Base-by-base conservation (phyloP, 1,284 basidiomycete genomes). In the Ganoderma lingzhi region DNA sequence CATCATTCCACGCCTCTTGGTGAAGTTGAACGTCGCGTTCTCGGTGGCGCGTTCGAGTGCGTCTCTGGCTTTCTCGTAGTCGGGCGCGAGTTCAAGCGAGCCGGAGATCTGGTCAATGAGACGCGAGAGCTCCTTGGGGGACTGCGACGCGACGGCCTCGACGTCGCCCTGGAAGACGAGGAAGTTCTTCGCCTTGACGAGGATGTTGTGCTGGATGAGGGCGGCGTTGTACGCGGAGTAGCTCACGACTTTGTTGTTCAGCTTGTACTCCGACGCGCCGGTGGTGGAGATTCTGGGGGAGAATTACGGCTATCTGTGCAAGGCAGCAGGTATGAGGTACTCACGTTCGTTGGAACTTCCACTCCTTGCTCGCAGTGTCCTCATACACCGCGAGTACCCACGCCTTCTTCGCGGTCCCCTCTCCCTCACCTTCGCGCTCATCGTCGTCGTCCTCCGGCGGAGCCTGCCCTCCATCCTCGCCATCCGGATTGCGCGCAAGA, bases 111-210 rank as follows among this genome's bases (percentile, higher is more conserved):
- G 96, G 76, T 99, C 98, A 63, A 99, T 94, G 58, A 99, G 90
- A 45, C 90, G 88, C 1, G 96, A 90, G 30, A 99, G 89, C 74
- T 98, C 96, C 74, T 92, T 93, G 10, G 97, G 90, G 1, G 95
- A 96, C 78, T 99, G 98, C 9, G 95, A 96, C 0, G 98, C 98
- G 60, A 99, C 95, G 2, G 96, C 95, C 82, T 99, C 98, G 48
- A 99, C 98, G 79, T 99, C 98, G 66, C 98, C 98, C 81, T 98
- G 96, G 83, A 99, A 99, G n/a, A 99, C 98, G 66, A 99, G 91
- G 78, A 99, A 99, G 84, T 99, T 99, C 84, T 98, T 98, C 28
- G 98, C 98, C 82, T 98, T 98, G 78, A 99, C 97, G 67, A 99
- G 93, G 77, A 99, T 96, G 78, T 99, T 98, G 81, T 97, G 96